A percentile compares a stretch with the other conserved stretches of the same genome.
phyloP scores from a whole-genome alignment of 495 filamentous ascomycete species.

The Penicillium bovifimosum region DNA sequence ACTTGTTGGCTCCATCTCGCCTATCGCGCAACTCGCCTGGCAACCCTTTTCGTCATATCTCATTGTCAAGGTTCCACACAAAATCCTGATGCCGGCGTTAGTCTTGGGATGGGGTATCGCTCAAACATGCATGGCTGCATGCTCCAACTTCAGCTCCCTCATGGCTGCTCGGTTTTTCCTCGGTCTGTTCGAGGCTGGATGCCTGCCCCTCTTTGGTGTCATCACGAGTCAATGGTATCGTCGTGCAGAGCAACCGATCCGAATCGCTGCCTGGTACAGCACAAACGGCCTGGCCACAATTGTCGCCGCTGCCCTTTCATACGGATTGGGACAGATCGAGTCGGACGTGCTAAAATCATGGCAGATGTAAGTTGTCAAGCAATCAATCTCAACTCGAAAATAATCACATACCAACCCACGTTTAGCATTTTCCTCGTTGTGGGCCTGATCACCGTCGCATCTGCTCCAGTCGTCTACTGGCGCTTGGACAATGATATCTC shows the following conservation, averaged over 20 bases:
- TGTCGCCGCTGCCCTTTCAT: constrained; percentile 41
- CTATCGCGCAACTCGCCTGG: constrained; percentile 61
- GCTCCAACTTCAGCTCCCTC: constrained; percentile 36
- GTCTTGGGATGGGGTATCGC: constrained; percentile 50
- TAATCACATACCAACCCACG: background rate
- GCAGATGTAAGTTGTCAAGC: constrained; percentile 48
- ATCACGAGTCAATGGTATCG: constrained; percentile 49
- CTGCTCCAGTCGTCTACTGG: constrained; percentile 40
- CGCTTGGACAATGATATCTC: constrained; percentile 43
- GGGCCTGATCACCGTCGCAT: constrained; percentile 44
- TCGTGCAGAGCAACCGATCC: constrained; percentile 43
- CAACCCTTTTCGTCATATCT: constrained; percentile 60
- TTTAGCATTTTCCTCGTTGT: constrained; percentile 42
- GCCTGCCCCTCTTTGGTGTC: constrained; percentile 53
- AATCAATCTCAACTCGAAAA: background rate
- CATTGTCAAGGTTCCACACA: constrained; percentile 61
- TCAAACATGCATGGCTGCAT: constrained; percentile 42
- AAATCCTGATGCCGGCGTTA: constrained; percentile 57
- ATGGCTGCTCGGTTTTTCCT: constrained; percentile 46
- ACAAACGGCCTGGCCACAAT: constrained; percentile 47
- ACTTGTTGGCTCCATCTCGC: constrained; percentile 54
- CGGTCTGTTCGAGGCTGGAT: constrained; percentile 50
- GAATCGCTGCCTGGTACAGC: constrained; percentile 47
- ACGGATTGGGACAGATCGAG: constrained; percentile 51
- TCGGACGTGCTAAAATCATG: constrained; percentile 49